Evolutionary conservation across 176 grass and related monocot species (phyloP), one percentile per base, ranked within the genome.

Genomic region (Triticum dicoccoides): DNA sequence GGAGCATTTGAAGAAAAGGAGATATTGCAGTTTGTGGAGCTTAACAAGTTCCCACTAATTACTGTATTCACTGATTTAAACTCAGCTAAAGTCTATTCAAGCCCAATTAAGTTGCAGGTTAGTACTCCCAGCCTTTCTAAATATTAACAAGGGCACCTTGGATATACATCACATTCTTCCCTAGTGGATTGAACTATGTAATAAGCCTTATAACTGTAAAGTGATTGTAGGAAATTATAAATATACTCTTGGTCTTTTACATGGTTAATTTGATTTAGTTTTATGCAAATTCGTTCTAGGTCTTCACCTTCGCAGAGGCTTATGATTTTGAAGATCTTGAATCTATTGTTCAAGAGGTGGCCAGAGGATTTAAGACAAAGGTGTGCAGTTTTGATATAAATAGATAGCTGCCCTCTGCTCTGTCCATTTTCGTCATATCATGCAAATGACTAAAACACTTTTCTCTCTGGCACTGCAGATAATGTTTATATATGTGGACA

Each of bases 31-130:
- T 99, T 99, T 89, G 88, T 96, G 59, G 87, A 92, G 56, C 82
- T 94, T 61, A 92, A 99, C 79, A 99, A 96, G 47, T 99, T 96
- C 65, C 85, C 92, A 34, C 80, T 99, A 80, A 88, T 99, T 90
- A 96, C 90, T 61, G 80, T 83, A 74, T 96, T 99, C 66, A 99
- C 90, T 15, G 92, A 99, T 9, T 86, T 90, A 81, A 96, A 92
- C 81, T 99, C 97, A 29, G 97, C 85, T 32, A 92, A 85, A 94
- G 88, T 99, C 59, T 99, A 99, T 78, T 89, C 89, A 79, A 96
- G 97, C 76, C 88, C 88, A 84, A 91, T 99, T 83, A 94, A 99
- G 69, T 61, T 94, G 49, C 97, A 99, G 97, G 97, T 99, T 92
- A 4, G 68, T 81, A 68, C 65, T 24, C 20, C 27, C 30, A 85